Evolutionary conservation across 2,329 filamentous ascomycete species (phyloP).

Genomic region (Alternaria infectoria): DNA sequence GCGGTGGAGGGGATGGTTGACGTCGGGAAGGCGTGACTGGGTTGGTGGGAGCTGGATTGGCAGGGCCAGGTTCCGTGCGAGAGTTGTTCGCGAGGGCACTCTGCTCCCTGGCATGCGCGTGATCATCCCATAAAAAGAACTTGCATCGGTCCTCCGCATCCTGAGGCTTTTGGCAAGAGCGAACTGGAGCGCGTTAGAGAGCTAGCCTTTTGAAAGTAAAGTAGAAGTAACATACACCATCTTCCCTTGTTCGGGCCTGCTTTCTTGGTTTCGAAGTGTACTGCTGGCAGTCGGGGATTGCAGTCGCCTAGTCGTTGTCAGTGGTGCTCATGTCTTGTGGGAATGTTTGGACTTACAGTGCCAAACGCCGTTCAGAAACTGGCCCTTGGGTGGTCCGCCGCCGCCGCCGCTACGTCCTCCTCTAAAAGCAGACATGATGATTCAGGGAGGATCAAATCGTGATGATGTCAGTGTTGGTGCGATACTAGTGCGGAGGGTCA

Average conservation of each 20-base stretch:
- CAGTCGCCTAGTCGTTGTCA: conserved; percentile 57
- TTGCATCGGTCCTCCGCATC: conserved; percentile 53
- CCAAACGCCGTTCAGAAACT: conserved; percentile 36
- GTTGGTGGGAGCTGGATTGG: background rate
- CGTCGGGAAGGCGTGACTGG: conserved; percentile 25
- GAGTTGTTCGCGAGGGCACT: conserved; percentile 56
- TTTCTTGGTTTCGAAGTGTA: conserved; percentile 64
- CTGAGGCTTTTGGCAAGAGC: conserved; percentile 60
- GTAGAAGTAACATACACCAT: conserved; percentile 49
- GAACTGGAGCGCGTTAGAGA: conserved; percentile 49
- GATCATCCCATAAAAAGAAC: conserved; percentile 66
- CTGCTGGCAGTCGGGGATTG: conserved; percentile 59
- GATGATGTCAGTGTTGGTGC: background rate
- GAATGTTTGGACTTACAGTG: conserved; percentile 22
- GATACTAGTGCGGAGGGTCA: background rate
- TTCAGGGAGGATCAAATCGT: background rate
- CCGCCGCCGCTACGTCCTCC: conserved; percentile 12
- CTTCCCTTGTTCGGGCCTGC: conserved; percentile 62
- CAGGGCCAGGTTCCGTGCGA: conserved; percentile 49
- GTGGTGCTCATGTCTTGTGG: background rate
- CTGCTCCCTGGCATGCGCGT: conserved; percentile 58
- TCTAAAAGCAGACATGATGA: conserved; percentile 25
- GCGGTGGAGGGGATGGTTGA: conserved; percentile 23
- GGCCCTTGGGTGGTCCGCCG: conserved; percentile 19
- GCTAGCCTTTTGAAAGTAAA: background rate